Percentiles rank a stretch among this genome's conserved stretches.
phyloP scores from a whole-genome alignment of 2,329 filamentous ascomycete genomes.

The Phaeosphaeriaceae sp. region DNA sequence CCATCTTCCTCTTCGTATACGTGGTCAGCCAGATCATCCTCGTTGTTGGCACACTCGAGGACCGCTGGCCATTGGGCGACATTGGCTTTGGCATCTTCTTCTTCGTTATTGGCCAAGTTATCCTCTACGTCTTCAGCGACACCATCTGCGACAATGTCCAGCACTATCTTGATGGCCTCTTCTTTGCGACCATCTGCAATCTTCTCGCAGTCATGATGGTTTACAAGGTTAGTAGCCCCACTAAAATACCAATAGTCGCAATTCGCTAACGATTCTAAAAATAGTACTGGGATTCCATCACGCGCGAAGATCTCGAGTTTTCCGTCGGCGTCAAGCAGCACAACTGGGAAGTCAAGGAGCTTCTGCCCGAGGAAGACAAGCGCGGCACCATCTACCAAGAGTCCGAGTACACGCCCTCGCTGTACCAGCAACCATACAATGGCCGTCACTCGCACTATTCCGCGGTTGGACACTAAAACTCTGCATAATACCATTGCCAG shows the following conservation, averaged over 20 bases:
- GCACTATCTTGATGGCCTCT: slow-evolving; percentile 93
- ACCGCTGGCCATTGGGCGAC: slow-evolving; percentile 93
- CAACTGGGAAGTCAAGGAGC: slow-evolving; percentile 98
- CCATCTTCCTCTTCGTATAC: slow-evolving; percentile 84
- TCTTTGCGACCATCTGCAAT: slow-evolving; percentile 94
- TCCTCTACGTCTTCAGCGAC: slow-evolving; percentile 88
- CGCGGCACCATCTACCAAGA: slow-evolving; percentile 77
- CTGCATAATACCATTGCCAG: slow-evolving; percentile 3
- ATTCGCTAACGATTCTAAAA: slow-evolving; percentile 24
- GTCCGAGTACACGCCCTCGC: slow-evolving; percentile 62
- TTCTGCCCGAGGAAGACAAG: slow-evolving; percentile 77
- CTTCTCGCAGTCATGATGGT: slow-evolving; percentile 98
- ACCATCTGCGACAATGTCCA: slow-evolving; percentile 82
- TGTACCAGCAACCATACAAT: slow-evolving; percentile 47
- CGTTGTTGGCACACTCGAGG: slow-evolving; percentile 87
- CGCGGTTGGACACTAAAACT: slow-evolving; percentile 36
- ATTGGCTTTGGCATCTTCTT: slow-evolving; percentile 91
- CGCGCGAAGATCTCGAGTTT: slow-evolving; percentile 96
- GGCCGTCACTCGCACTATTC: slow-evolving; percentile 45
- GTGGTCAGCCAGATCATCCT: slow-evolving; percentile 86
- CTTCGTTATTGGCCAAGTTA: slow-evolving; percentile 89
- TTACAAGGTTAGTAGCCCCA: slow-evolving; percentile 74
- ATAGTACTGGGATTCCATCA: slow-evolving; percentile 99
- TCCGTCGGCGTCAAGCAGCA: slow-evolving; percentile 94
- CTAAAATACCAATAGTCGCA: slow-evolving; percentile 2